Evolutionary conservation across 257 asterid species (phyloP).

Genomic region (Solanum chiquidenum): DNA sequence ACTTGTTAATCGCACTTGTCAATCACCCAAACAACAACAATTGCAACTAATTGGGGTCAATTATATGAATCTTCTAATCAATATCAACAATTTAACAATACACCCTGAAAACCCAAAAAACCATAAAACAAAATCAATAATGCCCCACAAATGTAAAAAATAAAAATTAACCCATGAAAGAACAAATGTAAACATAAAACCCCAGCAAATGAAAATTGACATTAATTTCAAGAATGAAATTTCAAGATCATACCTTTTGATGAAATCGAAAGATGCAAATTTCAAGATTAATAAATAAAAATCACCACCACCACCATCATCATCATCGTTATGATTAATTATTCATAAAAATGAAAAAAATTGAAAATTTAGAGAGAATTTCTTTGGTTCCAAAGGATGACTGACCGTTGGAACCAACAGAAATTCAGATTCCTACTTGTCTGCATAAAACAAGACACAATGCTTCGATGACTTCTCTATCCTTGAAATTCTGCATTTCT

Average conservation of each 20-base stretch:
- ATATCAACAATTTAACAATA: not conserved
- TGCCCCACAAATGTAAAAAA: not conserved
- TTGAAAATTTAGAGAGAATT: not conserved
- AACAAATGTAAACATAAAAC: not conserved
- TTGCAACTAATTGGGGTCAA: not conserved
- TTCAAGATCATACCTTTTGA: not conserved
- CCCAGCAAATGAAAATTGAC: not conserved
- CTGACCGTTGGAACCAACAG: constrained; percentile 22
- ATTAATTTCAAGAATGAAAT: not conserved
- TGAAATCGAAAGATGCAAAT: not conserved
- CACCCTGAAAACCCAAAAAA: not conserved
- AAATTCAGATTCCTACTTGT: constrained; percentile 9
- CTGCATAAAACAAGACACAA: not conserved
- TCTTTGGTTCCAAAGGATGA: constrained; percentile 8
- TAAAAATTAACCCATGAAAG: not conserved
- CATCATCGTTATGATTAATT: not conserved
- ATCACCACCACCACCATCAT: constrained; percentile 1
- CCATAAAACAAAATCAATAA: not conserved
- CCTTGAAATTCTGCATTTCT: not conserved
- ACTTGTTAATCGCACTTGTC: not conserved
- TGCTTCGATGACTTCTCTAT: constrained; percentile 1
- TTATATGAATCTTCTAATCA: not conserved
- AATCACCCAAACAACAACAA: constrained; percentile 11
- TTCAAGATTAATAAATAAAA: not conserved
- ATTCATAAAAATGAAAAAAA: not conserved